These are phyloP conservation scores for Saturnispora ahearnii DNA, from an alignment of 805 yeast genomes.

Conservation along the genomic window DNA sequence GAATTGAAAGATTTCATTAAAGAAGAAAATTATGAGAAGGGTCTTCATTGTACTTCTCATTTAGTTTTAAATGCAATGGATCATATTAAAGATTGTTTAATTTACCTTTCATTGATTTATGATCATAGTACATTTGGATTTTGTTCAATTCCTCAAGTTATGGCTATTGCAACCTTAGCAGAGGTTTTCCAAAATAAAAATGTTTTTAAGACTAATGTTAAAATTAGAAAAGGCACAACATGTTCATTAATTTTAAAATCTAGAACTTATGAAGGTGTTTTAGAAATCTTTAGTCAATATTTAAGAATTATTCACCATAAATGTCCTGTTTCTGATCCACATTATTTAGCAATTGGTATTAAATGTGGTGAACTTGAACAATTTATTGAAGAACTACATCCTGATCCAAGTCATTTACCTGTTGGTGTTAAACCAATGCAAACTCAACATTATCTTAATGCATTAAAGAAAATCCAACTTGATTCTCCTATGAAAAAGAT, in stretches of 20 bases:
- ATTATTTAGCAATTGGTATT: slow-evolving; percentile 74
- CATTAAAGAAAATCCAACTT: slow-evolving; percentile 33
- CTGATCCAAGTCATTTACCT: slow-evolving; percentile 46
- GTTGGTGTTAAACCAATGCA: slow-evolving; percentile 37
- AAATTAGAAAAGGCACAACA: slow-evolving; percentile 86
- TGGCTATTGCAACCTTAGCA: slow-evolving; percentile 95
- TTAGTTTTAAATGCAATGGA: slow-evolving; percentile 68
- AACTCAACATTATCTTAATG: slow-evolving; percentile 41
- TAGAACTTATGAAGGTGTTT: slow-evolving; percentile 67
- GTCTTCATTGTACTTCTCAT: slow-evolving; percentile 70
- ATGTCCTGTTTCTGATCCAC: slow-evolving; percentile 75
- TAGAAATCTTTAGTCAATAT: slow-evolving; percentile 66
- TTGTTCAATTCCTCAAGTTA: slow-evolving; percentile 97
- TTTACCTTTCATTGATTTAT: slow-evolving; percentile 62
- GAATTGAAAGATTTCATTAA: slow-evolving; percentile 50
- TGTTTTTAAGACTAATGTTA: slow-evolving; percentile 64
- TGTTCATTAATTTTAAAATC: slow-evolving; percentile 65
- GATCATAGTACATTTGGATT: slow-evolving; percentile 83
- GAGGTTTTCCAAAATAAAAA: slow-evolving; percentile 71
- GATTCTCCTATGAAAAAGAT: slow-evolving; percentile 21
- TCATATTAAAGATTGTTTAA: slow-evolving; percentile 70
- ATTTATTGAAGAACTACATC: slow-evolving; percentile 71
- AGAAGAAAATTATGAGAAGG: slow-evolving; percentile 41
- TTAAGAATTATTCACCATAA: slow-evolving; percentile 69
- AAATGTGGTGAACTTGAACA: slow-evolving; percentile 85